Base-by-base conservation (phyloP, 2,329 filamentous ascomycete species). In the Xylariaceae sp. region DNA sequence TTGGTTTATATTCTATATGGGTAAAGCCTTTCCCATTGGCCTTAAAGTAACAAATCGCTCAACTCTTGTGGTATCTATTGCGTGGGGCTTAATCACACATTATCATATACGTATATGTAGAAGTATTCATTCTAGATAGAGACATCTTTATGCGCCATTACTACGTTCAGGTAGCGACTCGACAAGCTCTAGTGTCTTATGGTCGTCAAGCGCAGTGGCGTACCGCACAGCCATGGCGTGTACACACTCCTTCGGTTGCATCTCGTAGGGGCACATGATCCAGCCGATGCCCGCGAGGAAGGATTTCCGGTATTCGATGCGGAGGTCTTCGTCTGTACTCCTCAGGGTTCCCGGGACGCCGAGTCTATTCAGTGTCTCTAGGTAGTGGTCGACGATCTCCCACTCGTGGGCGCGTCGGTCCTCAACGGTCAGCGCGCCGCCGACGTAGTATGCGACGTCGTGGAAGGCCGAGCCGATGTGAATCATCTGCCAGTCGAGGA, bases 401-500 rank as follows among this genome's bases (percentile, higher is more conserved):
- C 63, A 63, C 59, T 73, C 71, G 50, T 70, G 64, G 16, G 60
- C 57, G 15, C 71, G 63, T 29, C 72, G 64, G 41, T 72, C 69
- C 52, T 70, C 67, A 27, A 71, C 37, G 24, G 58, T 65, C 9
- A 74, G 58, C 6, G 69, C 65, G 24, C 69, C 66, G 3, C 54
- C 64, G 30, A 73, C 53, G 54, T 69, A 72, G 57, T 73, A 74
- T 0, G 67, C 59, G 13, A 74, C 55, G 46, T 75, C 72, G 53
- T 73, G 72, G 54, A 75, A 71, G 7, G 64, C 64, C 2, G 68
- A 70, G 24, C 70, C 69, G 47, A 70, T 64, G 53, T 71, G 67
- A 15, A 71, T 64, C 41, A 66, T 64, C 58, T 73, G 70, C 67
- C 68, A 74, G 60, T 73, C 72, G 18, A 74, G 63, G 59, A 73